Conservation (phyloP, 306 rosid species). For the Quercus rubra region DNA sequence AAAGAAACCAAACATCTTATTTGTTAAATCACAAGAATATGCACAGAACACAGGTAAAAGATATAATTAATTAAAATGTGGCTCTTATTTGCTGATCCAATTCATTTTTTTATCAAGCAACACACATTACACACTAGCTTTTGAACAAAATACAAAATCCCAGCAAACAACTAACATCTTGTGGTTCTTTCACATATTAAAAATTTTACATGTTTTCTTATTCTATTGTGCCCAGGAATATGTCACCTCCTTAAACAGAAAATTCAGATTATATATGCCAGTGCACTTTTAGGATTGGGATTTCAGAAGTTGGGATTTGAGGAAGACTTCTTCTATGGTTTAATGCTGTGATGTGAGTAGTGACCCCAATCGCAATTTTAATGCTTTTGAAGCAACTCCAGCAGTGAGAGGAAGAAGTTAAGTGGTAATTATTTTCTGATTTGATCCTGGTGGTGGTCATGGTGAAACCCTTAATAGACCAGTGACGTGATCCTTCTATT, state of each 20-base stretch:
- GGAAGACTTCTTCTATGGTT: slow-evolving; percentile 31
- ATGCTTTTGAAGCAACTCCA: not conserved
- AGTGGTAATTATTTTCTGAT: not conserved
- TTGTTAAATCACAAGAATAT: slow-evolving; percentile 13
- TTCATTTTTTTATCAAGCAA: not conserved
- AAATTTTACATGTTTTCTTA: not conserved
- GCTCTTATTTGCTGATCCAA: not conserved
- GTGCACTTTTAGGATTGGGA: slow-evolving; percentile 31
- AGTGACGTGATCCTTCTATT: not conserved
- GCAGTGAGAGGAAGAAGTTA: not conserved
- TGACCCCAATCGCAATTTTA: not conserved
- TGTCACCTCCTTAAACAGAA: slow-evolving; percentile 20
- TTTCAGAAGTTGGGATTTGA: slow-evolving; percentile 30
- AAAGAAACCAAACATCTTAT: not conserved
- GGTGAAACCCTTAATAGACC: not conserved
- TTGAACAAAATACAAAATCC: not conserved
- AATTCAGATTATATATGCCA: slow-evolving; percentile 20
- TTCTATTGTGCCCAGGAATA: slow-evolving; percentile 27
- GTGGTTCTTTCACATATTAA: slow-evolving; percentile 1
- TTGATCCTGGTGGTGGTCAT: not conserved
- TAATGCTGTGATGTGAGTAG: slow-evolving; percentile 5
- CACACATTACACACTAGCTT: not conserved
- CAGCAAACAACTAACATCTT: not conserved
- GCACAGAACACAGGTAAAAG: slow-evolving; percentile 23
- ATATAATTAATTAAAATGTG: not conserved